Percentiles rank a stretch among this genome's conserved stretches.
Evolutionary conservation across 495 filamentous ascomycete genomes (phyloP).

Genomic region (Glutinoglossum americanum): DNA sequence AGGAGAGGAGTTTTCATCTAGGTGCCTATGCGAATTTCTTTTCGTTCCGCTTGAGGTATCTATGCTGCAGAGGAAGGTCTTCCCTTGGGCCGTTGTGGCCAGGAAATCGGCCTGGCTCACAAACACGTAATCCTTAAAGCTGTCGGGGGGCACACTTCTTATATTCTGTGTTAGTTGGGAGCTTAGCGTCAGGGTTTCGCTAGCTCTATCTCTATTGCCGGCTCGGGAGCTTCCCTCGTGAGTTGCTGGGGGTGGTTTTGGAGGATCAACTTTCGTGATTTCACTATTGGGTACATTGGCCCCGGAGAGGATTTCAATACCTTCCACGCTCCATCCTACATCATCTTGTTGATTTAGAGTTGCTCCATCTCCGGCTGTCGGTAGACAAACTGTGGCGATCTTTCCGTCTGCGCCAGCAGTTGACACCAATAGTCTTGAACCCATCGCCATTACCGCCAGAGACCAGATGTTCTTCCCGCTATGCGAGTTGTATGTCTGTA

Average conservation of each 20-base stretch:
- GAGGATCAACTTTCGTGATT: no score
- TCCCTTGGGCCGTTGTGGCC: slow-evolving; percentile 9
- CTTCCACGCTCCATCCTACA: not conserved
- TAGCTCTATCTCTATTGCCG: not conserved
- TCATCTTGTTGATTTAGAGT: not conserved
- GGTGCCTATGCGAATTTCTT: not conserved
- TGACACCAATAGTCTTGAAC: slow-evolving; percentile 25
- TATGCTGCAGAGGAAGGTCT: slow-evolving; percentile 5
- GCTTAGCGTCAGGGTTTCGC: not conserved
- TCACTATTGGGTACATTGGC: no score
- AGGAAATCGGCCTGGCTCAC: not conserved
- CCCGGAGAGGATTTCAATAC: not conserved
- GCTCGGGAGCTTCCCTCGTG: no score
- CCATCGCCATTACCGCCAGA: slow-evolving; percentile 22
- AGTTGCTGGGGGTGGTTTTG: no score
- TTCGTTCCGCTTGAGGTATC: not conserved
- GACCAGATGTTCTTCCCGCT: slow-evolving; percentile 88
- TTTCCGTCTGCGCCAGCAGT: slow-evolving; percentile 73
- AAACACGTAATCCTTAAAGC: slow-evolving; percentile 3
- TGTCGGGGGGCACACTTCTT: not conserved
- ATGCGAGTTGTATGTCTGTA: slow-evolving; percentile 22
- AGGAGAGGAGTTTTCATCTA: not conserved
- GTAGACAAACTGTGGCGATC: not conserved
- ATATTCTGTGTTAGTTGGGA: not conserved
- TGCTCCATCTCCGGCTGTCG: not conserved